A percentile compares a stretch with the other conserved stretches of the same genome.
These are phyloP conservation scores for Myxozyma lipomycoides DNA, from an alignment of 805 yeast species.

Conservation along the genomic window DNA sequence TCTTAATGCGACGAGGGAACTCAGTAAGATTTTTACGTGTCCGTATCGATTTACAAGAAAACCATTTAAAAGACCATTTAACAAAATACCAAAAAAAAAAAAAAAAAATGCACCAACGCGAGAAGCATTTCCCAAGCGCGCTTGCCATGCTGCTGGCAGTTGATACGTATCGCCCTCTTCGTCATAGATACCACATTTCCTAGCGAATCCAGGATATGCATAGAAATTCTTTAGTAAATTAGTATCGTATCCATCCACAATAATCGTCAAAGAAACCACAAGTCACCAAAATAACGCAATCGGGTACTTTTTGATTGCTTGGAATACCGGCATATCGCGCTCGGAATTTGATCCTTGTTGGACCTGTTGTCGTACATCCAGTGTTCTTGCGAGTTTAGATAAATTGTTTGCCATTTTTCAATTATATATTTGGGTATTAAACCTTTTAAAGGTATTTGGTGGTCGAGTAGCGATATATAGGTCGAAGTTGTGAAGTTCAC, in stretches of 20 bases:
- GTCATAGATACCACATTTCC: slow-evolving; percentile 18
- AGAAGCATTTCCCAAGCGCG: slow-evolving; percentile 33
- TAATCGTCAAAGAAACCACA: slow-evolving; percentile 42
- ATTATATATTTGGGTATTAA: too few relatives aligned
- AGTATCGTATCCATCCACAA: slow-evolving; percentile 52
- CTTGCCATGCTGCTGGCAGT: slow-evolving; percentile 35
- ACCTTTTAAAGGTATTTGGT: too few relatives aligned
- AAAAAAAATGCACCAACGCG: slow-evolving; percentile 48
- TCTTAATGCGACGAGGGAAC: slow-evolving; percentile 37
- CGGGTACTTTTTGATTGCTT: slow-evolving; percentile 38
- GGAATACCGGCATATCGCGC: too few relatives aligned
- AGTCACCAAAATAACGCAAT: slow-evolving; percentile 49
- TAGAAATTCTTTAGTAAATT: slow-evolving; percentile 42
- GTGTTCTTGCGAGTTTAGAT: too few relatives aligned
- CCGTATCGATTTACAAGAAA: slow-evolving; percentile 46
- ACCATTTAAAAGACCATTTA: slow-evolving; percentile 40
- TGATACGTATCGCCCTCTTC: slow-evolving; percentile 4
- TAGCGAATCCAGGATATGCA: slow-evolving; percentile 33
- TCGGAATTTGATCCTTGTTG: too few relatives aligned
- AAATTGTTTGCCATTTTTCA: too few relatives aligned
- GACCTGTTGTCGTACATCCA: too few relatives aligned
- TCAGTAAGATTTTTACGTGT: slow-evolving; percentile 43
- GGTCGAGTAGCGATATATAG: too few relatives aligned
- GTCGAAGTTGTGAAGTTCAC: too few relatives aligned
- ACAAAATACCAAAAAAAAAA: too few relatives aligned